A percentile compares a stretch with the other conserved stretches of the same genome.
These are phyloP conservation scores for Albizia julibrissin DNA, from an alignment of 306 rosid species.

Conservation along the genomic window DNA sequence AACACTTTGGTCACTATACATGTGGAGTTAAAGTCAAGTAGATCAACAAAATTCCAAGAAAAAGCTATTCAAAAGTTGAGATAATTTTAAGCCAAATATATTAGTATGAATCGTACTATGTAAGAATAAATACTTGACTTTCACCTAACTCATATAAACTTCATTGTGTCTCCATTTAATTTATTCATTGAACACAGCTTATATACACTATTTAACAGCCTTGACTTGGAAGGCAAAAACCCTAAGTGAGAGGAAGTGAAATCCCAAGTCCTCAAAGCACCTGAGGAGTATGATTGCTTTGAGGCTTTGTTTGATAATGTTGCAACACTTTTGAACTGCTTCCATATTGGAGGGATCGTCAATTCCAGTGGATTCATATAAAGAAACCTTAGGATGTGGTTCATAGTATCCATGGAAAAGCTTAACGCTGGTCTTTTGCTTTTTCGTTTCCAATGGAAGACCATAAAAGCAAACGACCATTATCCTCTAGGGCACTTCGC, in stretches of 20 bases:
- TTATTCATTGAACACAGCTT: background rate
- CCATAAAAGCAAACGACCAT: slow-evolving; percentile 37
- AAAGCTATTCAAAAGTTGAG: background rate
- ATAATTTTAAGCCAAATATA: background rate
- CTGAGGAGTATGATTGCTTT: background rate
- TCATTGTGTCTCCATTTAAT: no score
- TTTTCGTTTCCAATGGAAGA: slow-evolving; percentile 47
- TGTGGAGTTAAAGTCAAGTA: background rate
- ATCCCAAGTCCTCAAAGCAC: background rate
- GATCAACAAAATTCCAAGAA: background rate
- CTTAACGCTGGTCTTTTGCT: slow-evolving; percentile 33
- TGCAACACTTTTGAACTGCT: background rate
- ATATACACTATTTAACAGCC: slow-evolving; percentile 35
- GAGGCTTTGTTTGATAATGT: background rate
- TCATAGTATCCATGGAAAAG: slow-evolving; percentile 38
- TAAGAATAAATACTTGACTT: background rate
- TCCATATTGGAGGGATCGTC: slow-evolving; percentile 27
- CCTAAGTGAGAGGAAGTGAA: background rate
- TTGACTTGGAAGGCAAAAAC: slow-evolving; percentile 29
- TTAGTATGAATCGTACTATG: background rate
- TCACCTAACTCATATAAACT: background rate
- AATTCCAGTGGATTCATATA: slow-evolving; percentile 45
- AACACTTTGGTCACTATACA: no score
- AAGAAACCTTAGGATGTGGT: background rate
- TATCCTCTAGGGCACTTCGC: slow-evolving; percentile 30